phyloP scores from a whole-genome alignment of 495 filamentous ascomycete genomes.

The Hypomontagnella monticulosa region DNA sequence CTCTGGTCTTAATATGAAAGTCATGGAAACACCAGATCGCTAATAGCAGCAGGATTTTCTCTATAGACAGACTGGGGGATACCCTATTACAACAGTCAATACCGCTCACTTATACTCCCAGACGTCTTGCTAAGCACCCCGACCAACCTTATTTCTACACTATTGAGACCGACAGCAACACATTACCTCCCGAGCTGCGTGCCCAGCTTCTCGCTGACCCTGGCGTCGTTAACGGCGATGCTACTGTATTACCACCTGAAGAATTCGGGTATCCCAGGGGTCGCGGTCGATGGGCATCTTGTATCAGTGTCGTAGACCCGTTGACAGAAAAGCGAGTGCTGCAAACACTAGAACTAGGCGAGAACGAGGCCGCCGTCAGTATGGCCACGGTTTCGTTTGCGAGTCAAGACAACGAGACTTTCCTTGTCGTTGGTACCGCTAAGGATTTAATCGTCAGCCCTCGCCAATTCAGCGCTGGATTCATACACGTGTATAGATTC shows the following conservation, averaged over 20 bases:
- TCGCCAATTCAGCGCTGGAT: slow-evolving; percentile 77
- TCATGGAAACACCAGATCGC: slow-evolving; percentile 64
- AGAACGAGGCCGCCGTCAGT: slow-evolving; percentile 93
- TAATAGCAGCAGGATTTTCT: slow-evolving; percentile 86
- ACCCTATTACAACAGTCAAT: slow-evolving; percentile 90
- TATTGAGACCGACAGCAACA: slow-evolving; percentile 91
- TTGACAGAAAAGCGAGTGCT: slow-evolving; percentile 75
- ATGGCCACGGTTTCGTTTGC: slow-evolving; percentile 84
- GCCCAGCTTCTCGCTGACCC: slow-evolving; percentile 72
- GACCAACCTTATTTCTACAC: slow-evolving; percentile 91
- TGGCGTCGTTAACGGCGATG: slow-evolving; percentile 74
- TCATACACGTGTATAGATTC: slow-evolving; percentile 93
- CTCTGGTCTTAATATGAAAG: background rate
- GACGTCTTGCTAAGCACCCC: slow-evolving; percentile 85
- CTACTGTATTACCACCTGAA: slow-evolving; percentile 72
- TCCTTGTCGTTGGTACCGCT: slow-evolving; percentile 91
- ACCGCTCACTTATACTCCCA: slow-evolving; percentile 88
- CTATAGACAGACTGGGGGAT: slow-evolving; percentile 83
- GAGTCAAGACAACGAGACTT: slow-evolving; percentile 87
- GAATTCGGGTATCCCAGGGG: slow-evolving; percentile 91
- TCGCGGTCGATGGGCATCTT: slow-evolving; percentile 91
- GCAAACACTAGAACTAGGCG: slow-evolving; percentile 78
- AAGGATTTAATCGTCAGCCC: slow-evolving; percentile 86
- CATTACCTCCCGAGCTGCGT: slow-evolving; percentile 78
- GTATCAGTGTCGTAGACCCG: slow-evolving; percentile 90